phyloP scores from a whole-genome alignment of 2,329 filamentous ascomycete species.

The Akanthomyces lecanii region DNA sequence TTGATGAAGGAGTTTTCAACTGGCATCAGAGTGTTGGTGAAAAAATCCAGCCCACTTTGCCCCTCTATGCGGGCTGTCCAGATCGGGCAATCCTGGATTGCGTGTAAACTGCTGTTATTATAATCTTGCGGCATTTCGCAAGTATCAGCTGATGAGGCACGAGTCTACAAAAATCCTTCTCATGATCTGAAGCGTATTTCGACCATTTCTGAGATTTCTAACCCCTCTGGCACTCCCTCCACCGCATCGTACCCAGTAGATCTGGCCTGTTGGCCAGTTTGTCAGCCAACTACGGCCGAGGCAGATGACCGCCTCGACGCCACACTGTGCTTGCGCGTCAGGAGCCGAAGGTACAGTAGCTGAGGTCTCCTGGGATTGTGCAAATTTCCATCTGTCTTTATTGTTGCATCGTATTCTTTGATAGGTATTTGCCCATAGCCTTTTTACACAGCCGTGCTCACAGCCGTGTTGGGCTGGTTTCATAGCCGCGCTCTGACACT shows the following conservation, averaged over 20 bases:
- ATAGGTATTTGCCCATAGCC: neutral
- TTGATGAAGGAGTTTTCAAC: neutral
- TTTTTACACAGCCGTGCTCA: neutral
- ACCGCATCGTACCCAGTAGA: too few species aligned
- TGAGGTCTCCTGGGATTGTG: neutral
- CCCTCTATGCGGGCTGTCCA: slow-evolving; percentile 11
- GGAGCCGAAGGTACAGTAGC: neutral
- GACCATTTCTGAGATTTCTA: neutral
- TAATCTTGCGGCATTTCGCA: neutral
- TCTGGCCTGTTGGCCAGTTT: neutral
- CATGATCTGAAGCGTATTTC: neutral
- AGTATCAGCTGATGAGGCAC: neutral
- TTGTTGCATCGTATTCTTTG: neutral
- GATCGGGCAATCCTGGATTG: slow-evolving; percentile 8
- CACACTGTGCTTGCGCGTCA: neutral
- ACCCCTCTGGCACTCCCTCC: neutral
- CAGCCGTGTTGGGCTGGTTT: neutral
- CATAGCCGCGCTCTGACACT: neutral
- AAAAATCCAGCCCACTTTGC: slow-evolving; percentile 15
- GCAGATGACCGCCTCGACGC: neutral
- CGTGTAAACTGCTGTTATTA: neutral
- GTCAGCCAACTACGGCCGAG: neutral
- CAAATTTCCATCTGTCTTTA: neutral
- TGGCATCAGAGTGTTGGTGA: neutral
- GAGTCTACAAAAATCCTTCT: neutral